A percentile compares a stretch with the other conserved stretches of the same genome.
Conservation (phyloP, 1,284 basidiomycete genomes). For the Microbotryum saponariae region DNA sequence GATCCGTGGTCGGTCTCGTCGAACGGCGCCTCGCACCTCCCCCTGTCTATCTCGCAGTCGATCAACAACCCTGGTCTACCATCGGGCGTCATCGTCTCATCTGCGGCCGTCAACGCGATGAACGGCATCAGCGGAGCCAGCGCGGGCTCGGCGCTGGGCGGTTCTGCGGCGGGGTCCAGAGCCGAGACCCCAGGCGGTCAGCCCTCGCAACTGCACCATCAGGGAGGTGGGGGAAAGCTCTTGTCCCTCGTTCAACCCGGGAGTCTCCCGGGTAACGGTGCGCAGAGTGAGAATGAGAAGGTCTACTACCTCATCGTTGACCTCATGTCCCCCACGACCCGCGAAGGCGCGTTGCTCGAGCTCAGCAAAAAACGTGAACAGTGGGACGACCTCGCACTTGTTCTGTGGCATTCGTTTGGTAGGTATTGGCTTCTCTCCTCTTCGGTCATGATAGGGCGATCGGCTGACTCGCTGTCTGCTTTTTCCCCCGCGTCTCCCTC, state of each 20-base stretch:
- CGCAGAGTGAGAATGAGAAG: conserved; percentile 60
- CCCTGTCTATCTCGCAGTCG: conserved; percentile 40
- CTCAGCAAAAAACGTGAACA: conserved; percentile 98
- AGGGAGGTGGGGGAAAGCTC: conserved; percentile 25
- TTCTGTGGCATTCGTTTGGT: conserved; percentile 99
- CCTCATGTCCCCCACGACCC: conserved; percentile 65
- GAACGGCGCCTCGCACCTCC: conserved; percentile 29
- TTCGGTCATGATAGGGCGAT: neutral
- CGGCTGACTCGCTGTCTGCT: neutral
- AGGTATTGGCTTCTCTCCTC: conserved; percentile 40
- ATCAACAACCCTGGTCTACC: conserved; percentile 44
- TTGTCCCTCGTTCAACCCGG: conserved; percentile 31
- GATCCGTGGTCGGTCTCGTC: neutral
- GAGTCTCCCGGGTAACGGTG: conserved; percentile 22
- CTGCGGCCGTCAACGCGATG: conserved; percentile 27
- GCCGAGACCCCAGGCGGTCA: conserved; percentile 9
- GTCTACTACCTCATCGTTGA: conserved; percentile 76
- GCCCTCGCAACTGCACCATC: conserved; percentile 6
- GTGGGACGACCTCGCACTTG: conserved; percentile 94
- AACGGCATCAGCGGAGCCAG: conserved; percentile 11
- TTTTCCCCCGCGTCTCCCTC: neutral
- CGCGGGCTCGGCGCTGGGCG: neutral
- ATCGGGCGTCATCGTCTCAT: conserved; percentile 28
- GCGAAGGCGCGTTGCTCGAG: conserved; percentile 83
- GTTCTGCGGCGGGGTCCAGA: neutral